Conservation (phyloP, 176 grass and related monocot genomes). For the Rhynchospora tenuis region DNA sequence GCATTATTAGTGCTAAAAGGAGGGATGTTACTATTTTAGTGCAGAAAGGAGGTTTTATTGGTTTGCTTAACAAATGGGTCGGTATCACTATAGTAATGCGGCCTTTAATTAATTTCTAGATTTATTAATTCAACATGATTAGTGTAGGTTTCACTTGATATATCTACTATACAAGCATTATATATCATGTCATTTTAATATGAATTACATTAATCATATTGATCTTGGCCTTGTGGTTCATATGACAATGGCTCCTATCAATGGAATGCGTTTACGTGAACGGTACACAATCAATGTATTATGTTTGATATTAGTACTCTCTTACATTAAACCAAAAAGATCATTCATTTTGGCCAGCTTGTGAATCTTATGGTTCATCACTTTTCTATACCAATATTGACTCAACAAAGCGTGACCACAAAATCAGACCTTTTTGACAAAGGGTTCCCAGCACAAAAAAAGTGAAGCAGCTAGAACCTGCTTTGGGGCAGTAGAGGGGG, state of each 20-base stretch:
- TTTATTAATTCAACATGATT: not conserved
- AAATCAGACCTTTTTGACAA: slow-evolving; percentile 5
- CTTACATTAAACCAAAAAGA: not conserved
- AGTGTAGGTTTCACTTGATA: not conserved
- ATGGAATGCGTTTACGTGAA: not conserved
- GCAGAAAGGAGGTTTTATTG: slow-evolving; percentile 2
- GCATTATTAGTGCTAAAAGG: slow-evolving; percentile 2
- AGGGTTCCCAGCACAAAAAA: not conserved
- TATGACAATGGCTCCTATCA: not conserved
- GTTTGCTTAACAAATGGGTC: not conserved
- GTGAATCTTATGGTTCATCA: not conserved
- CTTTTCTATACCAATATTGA: not conserved
- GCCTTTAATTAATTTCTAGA: not conserved
- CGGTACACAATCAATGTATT: not conserved
- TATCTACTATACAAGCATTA: not conserved
- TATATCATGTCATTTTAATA: not conserved
- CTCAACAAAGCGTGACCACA: not conserved
- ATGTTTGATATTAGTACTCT: not conserved
- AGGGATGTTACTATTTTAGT: not conserved
- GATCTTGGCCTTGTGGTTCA: not conserved
- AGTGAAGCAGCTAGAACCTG: not conserved
- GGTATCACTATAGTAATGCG: not conserved
- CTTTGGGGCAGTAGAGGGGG: not conserved
- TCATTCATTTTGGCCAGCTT: too few species aligned
- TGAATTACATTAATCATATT: not conserved